Evolutionary conservation across 2,329 filamentous ascomycete genomes (phyloP).

Genomic region (Penicillium brevicompactum): DNA sequence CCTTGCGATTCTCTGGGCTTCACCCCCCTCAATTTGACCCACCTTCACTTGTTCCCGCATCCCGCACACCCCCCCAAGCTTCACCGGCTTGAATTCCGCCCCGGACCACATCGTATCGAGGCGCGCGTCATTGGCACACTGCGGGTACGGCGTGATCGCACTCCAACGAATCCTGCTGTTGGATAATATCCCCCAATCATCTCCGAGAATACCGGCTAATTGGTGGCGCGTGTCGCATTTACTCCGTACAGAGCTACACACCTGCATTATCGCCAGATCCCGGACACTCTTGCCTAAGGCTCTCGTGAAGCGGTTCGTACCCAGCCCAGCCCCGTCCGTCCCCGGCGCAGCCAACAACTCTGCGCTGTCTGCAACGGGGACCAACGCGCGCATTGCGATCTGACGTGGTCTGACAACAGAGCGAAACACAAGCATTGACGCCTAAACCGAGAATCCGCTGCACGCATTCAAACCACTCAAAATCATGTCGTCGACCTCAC

Average conservation of each 20-base stretch:
- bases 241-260: conserved; percentile 25
- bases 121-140: conserved; percentile 30
- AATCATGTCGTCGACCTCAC: conserved; percentile 93
- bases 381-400: conserved; percentile 32
- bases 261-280: conserved; percentile 34
- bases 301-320: conserved; percentile 42
- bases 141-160: conserved; percentile 18
- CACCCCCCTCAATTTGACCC: conserved; percentile 27
- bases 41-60: conserved; percentile 26
- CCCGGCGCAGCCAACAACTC: conserved; percentile 26
- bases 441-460: conserved; percentile 40
- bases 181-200: conserved; percentile 8
- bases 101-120: conserved; percentile 9
- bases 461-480: conserved; percentile 57
- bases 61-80: conserved; percentile 31
- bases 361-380: conserved; percentile 29
- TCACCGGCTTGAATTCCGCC: conserved; percentile 17
- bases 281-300: conserved; percentile 30
- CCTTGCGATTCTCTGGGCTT: conserved; percentile 24
- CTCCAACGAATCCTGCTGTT: conserved; percentile 13
- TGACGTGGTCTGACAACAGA: conserved; percentile 52
- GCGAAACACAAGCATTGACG: conserved; percentile 35
- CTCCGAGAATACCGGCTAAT: conserved; percentile 21
- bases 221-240: conserved; percentile 29
- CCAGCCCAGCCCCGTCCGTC: conserved; percentile 35